Evolutionary conservation across 371 early-diverging fungal species (phyloP).

Genomic region (Syncephalis fuscata): DNA sequence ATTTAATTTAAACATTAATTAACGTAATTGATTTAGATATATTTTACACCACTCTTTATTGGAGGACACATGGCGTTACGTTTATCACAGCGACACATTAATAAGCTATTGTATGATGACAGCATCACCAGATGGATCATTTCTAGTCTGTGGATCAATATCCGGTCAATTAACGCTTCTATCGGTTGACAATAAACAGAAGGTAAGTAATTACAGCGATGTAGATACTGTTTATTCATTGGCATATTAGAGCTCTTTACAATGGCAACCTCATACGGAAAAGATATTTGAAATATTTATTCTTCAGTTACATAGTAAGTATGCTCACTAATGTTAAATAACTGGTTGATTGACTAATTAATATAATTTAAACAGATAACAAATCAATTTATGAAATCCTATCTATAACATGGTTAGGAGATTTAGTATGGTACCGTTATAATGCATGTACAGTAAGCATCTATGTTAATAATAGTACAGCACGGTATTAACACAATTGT

Average conservation of each 20-base stretch:
- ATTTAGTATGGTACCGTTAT: too few relatives aligned
- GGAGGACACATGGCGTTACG: constrained; percentile 15
- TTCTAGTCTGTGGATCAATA: constrained; percentile 36
- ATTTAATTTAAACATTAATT: background rate
- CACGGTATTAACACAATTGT: background rate
- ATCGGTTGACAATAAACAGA: constrained; percentile 23
- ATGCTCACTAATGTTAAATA: background rate
- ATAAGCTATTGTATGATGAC: constrained; percentile 36
- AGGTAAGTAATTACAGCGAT: too few relatives aligned
- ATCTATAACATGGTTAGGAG: too few relatives aligned
- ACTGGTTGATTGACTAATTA: too few relatives aligned
- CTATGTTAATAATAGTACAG: too few relatives aligned
- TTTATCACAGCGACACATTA: constrained; percentile 18
- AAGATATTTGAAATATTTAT: constrained; percentile 32
- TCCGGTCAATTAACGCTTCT: constrained; percentile 30
- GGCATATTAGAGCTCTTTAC: constrained; percentile 19
- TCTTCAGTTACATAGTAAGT: constrained; percentile 14
- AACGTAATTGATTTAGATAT: constrained; percentile 11
- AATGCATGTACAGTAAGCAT: too few relatives aligned
- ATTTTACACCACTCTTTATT: constrained; percentile 20
- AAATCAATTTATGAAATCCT: too few relatives aligned
- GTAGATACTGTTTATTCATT: too few relatives aligned
- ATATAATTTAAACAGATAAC: too few relatives aligned
- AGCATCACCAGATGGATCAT: constrained; percentile 29
- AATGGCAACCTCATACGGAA: constrained; percentile 18